These are phyloP conservation scores for Malassezia yamatoensis DNA, from an alignment of 1,284 basidiomycete species.

Conservation along the genomic window DNA sequence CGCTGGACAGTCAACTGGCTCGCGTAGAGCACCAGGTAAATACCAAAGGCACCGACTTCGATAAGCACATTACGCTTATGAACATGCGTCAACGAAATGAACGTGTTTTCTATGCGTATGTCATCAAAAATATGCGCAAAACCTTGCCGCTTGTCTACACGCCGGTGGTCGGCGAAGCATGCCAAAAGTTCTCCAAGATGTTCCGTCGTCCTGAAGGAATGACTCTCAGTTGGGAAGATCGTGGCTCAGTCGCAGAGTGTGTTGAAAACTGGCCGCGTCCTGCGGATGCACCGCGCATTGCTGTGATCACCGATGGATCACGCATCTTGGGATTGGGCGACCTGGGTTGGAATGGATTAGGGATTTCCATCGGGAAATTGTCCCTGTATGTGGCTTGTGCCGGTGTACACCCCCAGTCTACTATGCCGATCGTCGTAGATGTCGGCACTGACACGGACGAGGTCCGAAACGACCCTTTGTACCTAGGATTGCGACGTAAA, in stretches of 20 bases:
- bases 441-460: constrained; percentile 72
- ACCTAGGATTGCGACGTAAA: constrained; percentile 60
- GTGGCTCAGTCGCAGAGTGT: constrained; percentile 63
- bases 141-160: constrained; percentile 66
- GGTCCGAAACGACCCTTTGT: constrained; percentile 75
- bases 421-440: constrained; percentile 65
- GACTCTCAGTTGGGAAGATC: constrained; percentile 54
- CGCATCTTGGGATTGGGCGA: constrained; percentile 88
- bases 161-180: constrained; percentile 81
- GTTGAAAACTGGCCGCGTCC: constrained; percentile 65
- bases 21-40: constrained; percentile 63
- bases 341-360: constrained; percentile 61
- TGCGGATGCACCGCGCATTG: constrained; percentile 42
- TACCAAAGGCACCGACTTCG: constrained; percentile 59
- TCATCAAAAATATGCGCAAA: constrained; percentile 57
- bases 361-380: constrained; percentile 84
- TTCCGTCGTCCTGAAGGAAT: constrained; percentile 64
- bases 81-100: constrained; percentile 64
- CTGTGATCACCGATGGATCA: constrained; percentile 63
- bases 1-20: constrained; percentile 54
- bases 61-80: constrained; percentile 71
- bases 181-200: constrained; percentile 61
- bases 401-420: constrained; percentile 72
- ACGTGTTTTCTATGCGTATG: constrained; percentile 59
- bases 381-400: constrained; percentile 82